Percentiles rank a stretch among this genome's conserved stretches.
phyloP scores from a whole-genome alignment of 768 basidiomycete species.

The Collybia sp. region DNA sequence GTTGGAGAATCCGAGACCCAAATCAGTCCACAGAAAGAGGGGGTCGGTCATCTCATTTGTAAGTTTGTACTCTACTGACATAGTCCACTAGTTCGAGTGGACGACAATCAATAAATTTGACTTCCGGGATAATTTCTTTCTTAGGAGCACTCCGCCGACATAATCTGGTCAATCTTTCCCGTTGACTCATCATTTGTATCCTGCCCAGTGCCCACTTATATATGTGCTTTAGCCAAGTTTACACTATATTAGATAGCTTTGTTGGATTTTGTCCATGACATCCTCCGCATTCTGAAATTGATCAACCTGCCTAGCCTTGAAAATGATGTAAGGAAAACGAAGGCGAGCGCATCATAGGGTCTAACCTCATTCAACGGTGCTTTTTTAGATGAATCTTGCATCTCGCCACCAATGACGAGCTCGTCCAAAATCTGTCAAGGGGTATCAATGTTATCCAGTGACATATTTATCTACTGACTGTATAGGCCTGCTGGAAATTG shows the following conservation, averaged over 20 bases:
- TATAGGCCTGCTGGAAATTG: slow-evolving; percentile 96
- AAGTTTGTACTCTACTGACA: no score
- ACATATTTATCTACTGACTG: slow-evolving; percentile 36
- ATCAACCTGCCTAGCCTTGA: slow-evolving; percentile 4
- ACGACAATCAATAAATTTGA: slow-evolving; percentile 37
- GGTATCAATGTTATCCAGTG: not conserved
- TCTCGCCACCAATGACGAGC: slow-evolving; percentile 87
- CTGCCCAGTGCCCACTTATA: no score
- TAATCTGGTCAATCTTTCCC: no score
- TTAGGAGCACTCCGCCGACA: no score
- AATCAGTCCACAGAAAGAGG: slow-evolving; percentile 25
- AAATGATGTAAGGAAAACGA: not conserved
- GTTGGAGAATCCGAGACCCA: slow-evolving; percentile 27
- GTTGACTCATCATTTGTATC: no score
- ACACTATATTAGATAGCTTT: slow-evolving; percentile 8
- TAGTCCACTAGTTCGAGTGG: slow-evolving; percentile 52
- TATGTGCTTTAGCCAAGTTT: no score
- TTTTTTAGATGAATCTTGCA: slow-evolving; percentile 88
- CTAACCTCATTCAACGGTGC: no score
- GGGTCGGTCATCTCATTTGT: slow-evolving; percentile 35
- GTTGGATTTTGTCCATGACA: slow-evolving; percentile 11
- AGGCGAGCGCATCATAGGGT: no score
- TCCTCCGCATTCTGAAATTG: slow-evolving; percentile 14
- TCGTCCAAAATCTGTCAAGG: slow-evolving; percentile 77
- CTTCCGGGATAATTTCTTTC: slow-evolving; percentile 56